Evolutionary conservation across 208 protist genomes (phyloP).

Genomic region (Crithidia thermophila): DNA sequence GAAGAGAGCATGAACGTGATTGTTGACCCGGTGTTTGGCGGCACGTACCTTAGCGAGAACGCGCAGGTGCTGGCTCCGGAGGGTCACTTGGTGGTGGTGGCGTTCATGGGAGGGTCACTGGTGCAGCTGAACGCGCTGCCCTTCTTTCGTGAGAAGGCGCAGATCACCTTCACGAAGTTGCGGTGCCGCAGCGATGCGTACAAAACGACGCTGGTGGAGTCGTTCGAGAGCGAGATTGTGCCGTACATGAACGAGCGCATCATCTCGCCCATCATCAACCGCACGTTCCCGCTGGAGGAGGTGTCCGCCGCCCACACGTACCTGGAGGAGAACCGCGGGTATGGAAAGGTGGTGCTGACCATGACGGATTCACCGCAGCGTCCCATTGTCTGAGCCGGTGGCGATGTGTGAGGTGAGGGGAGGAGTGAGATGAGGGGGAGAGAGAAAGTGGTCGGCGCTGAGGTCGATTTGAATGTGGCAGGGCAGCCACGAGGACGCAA

Average conservation of each 20-base stretch:
- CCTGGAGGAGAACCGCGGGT: constrained; percentile 51
- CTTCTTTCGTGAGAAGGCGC: constrained; percentile 52
- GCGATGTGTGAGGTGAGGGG: background rate
- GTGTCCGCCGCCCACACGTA: constrained; percentile 52
- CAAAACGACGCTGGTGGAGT: constrained; percentile 50
- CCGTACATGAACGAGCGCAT: constrained; percentile 58
- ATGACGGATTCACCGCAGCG: constrained; percentile 11
- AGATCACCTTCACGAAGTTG: constrained; percentile 74
- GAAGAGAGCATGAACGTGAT: constrained; percentile 62
- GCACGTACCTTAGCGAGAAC: constrained; percentile 69
- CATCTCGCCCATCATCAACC: constrained; percentile 51
- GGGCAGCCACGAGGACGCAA: background rate
- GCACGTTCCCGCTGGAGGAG: constrained; percentile 60
- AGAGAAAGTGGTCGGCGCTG: too few relatives aligned
- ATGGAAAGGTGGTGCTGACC: constrained; percentile 70
- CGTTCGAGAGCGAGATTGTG: constrained; percentile 63
- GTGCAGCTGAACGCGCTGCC: constrained; percentile 56
- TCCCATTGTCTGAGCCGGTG: background rate
- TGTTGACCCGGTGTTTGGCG: constrained; percentile 84
- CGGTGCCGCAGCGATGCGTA: constrained; percentile 58
- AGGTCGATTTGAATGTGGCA: too few relatives aligned
- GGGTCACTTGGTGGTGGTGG: constrained; percentile 63
- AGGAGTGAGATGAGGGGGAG: background rate
- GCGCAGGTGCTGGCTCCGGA: constrained; percentile 50
- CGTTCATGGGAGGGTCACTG: constrained; percentile 64